These are phyloP conservation scores for Hypoxylon lenormandii DNA, from an alignment of 495 filamentous ascomycete species.

Conservation along the genomic window DNA sequence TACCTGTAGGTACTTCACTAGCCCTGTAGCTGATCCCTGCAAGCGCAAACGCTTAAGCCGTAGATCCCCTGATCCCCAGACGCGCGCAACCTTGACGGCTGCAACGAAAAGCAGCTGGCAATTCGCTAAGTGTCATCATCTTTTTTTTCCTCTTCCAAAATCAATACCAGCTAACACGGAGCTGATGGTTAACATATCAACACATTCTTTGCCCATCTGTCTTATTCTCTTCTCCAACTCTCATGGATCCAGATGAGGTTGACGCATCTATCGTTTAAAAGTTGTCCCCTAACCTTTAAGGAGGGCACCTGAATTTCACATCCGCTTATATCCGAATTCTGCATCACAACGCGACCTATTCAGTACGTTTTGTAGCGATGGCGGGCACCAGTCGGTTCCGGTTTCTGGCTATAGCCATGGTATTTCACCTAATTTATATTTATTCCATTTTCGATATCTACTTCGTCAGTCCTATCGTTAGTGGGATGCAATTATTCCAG, in stretches of 20 bases:
- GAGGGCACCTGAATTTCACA: slow-evolving; percentile 5
- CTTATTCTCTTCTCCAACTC: slow-evolving; percentile 12
- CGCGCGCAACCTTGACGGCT: slow-evolving; percentile 34
- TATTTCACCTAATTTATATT: slow-evolving; percentile 95
- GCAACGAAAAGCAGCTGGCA: slow-evolving; percentile 10
- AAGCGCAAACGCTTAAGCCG: slow-evolving; percentile 27
- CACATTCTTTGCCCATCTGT: slow-evolving; percentile 9
- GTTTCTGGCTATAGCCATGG: slow-evolving; percentile 89
- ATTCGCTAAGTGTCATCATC: slow-evolving; percentile 14
- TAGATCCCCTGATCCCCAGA: slow-evolving; percentile 20
- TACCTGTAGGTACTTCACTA: slow-evolving; percentile 33
- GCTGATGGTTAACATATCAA: slow-evolving; percentile 31
- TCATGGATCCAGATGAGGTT: slow-evolving; percentile 33
- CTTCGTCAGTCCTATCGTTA: slow-evolving; percentile 97
- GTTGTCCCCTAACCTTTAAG: slow-evolving; percentile 1
- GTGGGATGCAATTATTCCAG: slow-evolving; percentile 86
- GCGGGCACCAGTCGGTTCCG: slow-evolving; percentile 83
- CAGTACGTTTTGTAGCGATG: slow-evolving; percentile 62
- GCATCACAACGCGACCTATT: slow-evolving; percentile 27
- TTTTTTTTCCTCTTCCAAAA: not conserved
- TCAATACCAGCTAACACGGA: slow-evolving; percentile 3
- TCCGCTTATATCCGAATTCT: slow-evolving; percentile 5
- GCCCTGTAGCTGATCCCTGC: slow-evolving; percentile 43
- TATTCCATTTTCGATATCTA: slow-evolving; percentile 99
- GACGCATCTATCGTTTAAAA: slow-evolving; percentile 16